Conservation (phyloP, 208 protist species). For the Wallacemonas sp. region DNA sequence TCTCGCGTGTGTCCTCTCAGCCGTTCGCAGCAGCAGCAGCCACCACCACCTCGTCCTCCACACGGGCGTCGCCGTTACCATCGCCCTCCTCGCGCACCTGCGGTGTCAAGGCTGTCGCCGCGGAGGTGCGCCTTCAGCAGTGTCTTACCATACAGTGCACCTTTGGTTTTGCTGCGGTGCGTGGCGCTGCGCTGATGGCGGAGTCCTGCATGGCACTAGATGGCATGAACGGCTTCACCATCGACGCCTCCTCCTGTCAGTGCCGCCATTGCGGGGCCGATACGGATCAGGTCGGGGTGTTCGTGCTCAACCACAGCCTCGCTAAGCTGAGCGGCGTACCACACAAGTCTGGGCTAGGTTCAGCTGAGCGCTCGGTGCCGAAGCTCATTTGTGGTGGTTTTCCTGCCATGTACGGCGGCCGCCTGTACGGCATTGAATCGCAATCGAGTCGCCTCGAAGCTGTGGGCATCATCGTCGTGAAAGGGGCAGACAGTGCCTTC, state of each 20-base stretch:
- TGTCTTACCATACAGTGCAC: slow-evolving; percentile 53
- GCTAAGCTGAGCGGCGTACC: slow-evolving; percentile 29
- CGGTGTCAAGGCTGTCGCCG: slow-evolving; percentile 58
- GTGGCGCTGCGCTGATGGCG: slow-evolving; percentile 29
- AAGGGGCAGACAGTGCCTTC: slow-evolving; percentile 58
- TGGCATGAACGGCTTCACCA: slow-evolving; percentile 72
- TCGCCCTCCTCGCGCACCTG: no score
- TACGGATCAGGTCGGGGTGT: slow-evolving; percentile 59
- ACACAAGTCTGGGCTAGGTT: slow-evolving; percentile 39
- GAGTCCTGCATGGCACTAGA: slow-evolving; percentile 50
- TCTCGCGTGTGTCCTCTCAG: no score
- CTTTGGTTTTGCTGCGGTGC: slow-evolving; percentile 65
- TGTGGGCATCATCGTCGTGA: slow-evolving; percentile 42
- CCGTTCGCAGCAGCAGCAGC: neutral
- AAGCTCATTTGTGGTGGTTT: slow-evolving; percentile 39
- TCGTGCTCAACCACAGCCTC: slow-evolving; percentile 48
- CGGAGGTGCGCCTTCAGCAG: slow-evolving; percentile 26
- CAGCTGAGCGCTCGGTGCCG: slow-evolving; percentile 23
- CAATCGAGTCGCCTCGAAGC: slow-evolving; percentile 46
- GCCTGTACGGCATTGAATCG: slow-evolving; percentile 60
- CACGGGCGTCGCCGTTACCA: neutral
- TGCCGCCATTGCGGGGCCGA: slow-evolving; percentile 56
- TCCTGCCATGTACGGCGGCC: slow-evolving; percentile 43
- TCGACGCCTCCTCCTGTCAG: slow-evolving; percentile 44
- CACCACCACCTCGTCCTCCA: neutral